phyloP scores from a whole-genome alignment of 352 stramenopile genomes.

The Chrysophaeum taylorii region DNA sequence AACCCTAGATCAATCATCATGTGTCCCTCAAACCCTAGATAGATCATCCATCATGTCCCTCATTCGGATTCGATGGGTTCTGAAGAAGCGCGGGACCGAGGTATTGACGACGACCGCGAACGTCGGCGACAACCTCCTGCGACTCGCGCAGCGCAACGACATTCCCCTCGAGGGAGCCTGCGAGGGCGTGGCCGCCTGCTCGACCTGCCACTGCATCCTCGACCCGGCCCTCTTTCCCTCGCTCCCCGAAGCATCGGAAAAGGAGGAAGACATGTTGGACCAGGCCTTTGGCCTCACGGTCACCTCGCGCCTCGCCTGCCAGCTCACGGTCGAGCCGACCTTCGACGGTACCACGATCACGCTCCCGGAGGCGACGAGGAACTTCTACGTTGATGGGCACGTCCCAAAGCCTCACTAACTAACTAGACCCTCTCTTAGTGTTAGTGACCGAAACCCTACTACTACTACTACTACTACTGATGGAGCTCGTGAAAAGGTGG shows the following conservation, averaged over 20 bases:
- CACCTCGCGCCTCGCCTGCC: conserved; percentile 66
- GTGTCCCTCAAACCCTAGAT: no score
- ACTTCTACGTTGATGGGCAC: conserved; percentile 98
- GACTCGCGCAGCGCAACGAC: conserved; percentile 3
- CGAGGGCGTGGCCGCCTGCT: conserved; percentile 89
- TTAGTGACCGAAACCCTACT: no score
- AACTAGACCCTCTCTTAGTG: no score
- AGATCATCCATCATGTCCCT: no score
- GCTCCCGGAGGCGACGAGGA: conserved; percentile 86
- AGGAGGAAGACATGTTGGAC: conserved; percentile 94
- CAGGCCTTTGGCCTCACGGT: conserved; percentile 94
- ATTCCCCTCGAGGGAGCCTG: conserved; percentile 42
- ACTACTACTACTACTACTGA: no score
- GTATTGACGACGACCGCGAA: background rate
- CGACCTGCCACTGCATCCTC: conserved; percentile 95
- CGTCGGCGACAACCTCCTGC: background rate
- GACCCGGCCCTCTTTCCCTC: conserved; percentile 75
- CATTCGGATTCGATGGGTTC: background rate
- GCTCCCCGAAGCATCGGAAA: conserved; percentile 76
- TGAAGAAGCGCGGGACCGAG: background rate
- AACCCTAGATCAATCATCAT: no score
- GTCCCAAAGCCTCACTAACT: conserved; percentile 87
- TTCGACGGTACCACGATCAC: conserved; percentile 62
- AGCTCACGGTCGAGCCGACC: conserved; percentile 36
- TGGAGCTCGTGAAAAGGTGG: no score